Conservation (phyloP, 257 asterid species). For the Coffea eugenioides region DNA sequence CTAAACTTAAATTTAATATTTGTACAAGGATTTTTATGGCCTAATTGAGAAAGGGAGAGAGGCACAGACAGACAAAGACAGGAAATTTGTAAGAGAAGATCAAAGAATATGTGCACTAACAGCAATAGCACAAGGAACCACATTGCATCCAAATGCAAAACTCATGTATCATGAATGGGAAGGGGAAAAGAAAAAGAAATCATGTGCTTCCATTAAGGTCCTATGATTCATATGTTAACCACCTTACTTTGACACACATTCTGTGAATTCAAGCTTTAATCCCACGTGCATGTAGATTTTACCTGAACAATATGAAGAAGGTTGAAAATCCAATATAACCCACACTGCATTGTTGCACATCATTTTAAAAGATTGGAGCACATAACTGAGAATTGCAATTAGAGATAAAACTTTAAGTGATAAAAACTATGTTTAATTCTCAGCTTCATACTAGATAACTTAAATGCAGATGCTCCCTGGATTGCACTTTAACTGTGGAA, state of each 20-base stretch:
- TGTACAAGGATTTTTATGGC: not conserved
- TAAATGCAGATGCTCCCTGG: not conserved
- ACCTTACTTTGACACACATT: not conserved
- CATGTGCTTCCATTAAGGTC: not conserved
- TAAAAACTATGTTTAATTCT: not conserved
- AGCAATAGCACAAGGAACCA: not conserved
- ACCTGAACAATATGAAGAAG: not conserved
- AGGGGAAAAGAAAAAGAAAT: not conserved
- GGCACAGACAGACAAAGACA: not conserved
- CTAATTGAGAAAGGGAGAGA: not conserved
- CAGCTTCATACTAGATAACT: not conserved
- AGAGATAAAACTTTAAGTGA: not conserved
- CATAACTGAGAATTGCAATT: not conserved
- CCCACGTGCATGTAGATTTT: not conserved
- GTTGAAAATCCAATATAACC: no score
- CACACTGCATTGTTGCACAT: not conserved
- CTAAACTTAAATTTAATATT: not conserved
- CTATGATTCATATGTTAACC: not conserved
- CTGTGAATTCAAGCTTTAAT: not conserved
- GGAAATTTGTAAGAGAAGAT: not conserved
- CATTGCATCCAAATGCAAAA: not conserved
- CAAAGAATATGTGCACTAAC: not conserved
- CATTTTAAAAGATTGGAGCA: not conserved
- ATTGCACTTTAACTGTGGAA: not conserved
- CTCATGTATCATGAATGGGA: not conserved